Evolutionary conservation across 2,329 filamentous ascomycete genomes (phyloP), one percentile per base, ranked within the genome.

Genomic region (Colletotrichum theobromicola): DNA sequence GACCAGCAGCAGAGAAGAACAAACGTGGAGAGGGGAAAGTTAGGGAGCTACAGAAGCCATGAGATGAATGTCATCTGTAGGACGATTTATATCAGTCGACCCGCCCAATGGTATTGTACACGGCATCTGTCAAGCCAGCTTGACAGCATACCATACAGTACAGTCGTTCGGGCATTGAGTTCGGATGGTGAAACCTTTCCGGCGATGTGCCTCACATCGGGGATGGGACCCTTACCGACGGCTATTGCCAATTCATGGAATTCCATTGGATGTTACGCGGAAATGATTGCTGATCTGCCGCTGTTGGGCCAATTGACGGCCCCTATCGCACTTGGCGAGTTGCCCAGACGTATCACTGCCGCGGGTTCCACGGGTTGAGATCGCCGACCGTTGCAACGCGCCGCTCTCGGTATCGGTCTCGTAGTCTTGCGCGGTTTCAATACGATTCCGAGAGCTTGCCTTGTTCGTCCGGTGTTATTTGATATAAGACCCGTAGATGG

Each of bases 321-420:
- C 42, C n/a, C 18, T n/a, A 16, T 26, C 10, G 21, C 8, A 16
- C 42, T 55, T 66, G 30, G 28, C 61, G 2, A 50, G 15, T 24
- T 12, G 61, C 21, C 34, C 21, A 18, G 32, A 24, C 24, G 30
- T 32, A 60, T 55, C 13, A 13, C 30, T 53, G 32, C 34, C 26
- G 34, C 34, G n/a, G n/a, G n/a, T n/a, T n/a, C n/a, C n/a, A n/a
- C n/a, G n/a, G n/a, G 16, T 18, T 58, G 24, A 15, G 10, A 4
- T 18, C n/a, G 16, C 16, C 16, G 16, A 13, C 21, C 10, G 10
- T 21, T 68, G 53, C 55, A 30, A 60, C 34, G 16, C 30, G 18
- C 42, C 67, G 60, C 37, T 65, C 32, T 70, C 67, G 67, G 67
- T 70, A 50, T 70, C 67, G 67, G 67, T 55, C 21, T 63, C 67